A percentile compares a stretch with the other conserved stretches of the same genome.
Evolutionary conservation across 441 rosid genomes (phyloP).

Genomic region (Sinapis alba): DNA sequence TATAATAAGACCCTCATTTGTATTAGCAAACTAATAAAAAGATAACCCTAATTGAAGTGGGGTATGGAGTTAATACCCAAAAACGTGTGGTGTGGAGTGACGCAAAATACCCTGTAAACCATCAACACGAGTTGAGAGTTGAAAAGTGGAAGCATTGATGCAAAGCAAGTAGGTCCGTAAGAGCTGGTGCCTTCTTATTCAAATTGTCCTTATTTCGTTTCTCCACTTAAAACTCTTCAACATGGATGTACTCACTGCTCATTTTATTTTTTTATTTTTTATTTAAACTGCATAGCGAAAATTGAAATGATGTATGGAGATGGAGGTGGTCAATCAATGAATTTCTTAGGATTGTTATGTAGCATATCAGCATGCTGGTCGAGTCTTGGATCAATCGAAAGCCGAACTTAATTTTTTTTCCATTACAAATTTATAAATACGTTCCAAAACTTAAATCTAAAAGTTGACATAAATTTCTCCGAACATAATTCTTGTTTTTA

Average conservation of each 20-base stretch:
- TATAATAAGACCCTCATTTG: neutral
- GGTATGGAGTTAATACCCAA: neutral
- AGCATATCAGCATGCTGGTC: neutral
- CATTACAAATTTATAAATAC: neutral
- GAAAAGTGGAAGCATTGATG: conserved; percentile 41
- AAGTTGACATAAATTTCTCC: neutral
- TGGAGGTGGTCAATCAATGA: neutral
- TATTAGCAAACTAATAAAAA: conserved; percentile 15
- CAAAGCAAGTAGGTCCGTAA: conserved; percentile 44
- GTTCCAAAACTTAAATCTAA: neutral
- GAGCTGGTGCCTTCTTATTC: conserved; percentile 49
- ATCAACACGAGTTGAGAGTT: conserved; percentile 33
- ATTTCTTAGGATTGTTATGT: too few relatives aligned
- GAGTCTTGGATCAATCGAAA: neutral
- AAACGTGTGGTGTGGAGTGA: conserved; percentile 13
- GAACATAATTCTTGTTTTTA: neutral
- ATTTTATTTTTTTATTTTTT: neutral
- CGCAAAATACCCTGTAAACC: conserved; percentile 39
- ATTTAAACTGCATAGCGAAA: neutral
- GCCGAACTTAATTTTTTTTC: neutral
- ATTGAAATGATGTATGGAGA: neutral
- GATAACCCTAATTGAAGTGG: conserved; percentile 22
- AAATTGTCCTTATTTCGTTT: conserved; percentile 36
- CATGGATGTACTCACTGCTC: conserved; percentile 5
- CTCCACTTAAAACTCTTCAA: conserved; percentile 27